Conservation (phyloP, 257 asterid species). For the Penstemon davidsonii region DNA sequence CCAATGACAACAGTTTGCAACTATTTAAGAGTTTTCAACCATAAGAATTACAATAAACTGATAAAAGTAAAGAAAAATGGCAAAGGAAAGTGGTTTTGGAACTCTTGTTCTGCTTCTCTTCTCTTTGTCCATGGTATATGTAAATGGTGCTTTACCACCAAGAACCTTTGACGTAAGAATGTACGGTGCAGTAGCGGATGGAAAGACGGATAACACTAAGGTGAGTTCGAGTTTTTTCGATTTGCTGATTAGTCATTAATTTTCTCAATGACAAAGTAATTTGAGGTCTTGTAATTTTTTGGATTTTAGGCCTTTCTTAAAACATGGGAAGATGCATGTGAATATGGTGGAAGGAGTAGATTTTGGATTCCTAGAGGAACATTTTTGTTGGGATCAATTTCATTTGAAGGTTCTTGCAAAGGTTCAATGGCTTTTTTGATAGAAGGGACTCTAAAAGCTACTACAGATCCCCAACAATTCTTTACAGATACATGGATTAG, state of each 20-base stretch:
- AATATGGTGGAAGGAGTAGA: conserved; percentile 44
- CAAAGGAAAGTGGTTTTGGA: background rate
- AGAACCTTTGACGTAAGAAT: conserved; percentile 39
- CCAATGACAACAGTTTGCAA: conserved; percentile 53
- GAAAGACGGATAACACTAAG: conserved; percentile 39
- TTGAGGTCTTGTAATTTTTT: background rate
- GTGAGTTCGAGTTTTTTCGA: conserved; percentile 23
- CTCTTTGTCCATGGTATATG: conserved; percentile 21
- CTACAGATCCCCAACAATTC: conserved; percentile 36
- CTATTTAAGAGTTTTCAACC: background rate
- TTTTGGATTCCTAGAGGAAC: conserved; percentile 55
- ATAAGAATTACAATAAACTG: background rate
- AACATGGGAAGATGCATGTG: conserved; percentile 71
- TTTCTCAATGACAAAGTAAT: background rate
- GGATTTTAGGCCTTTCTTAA: conserved; percentile 51
- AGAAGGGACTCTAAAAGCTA: conserved; percentile 50
- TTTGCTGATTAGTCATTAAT: background rate
- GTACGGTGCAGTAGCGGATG: conserved; percentile 63
- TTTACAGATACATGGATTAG: conserved; percentile 60
- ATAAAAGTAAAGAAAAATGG: conserved; percentile 22
- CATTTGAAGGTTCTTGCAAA: conserved; percentile 58
- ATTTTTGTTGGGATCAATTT: conserved; percentile 39
- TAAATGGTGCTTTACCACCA: conserved; percentile 19
- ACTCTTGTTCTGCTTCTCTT: conserved; percentile 20
- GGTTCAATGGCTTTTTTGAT: conserved; percentile 37